Percentiles rank a stretch among this genome's conserved stretches.
phyloP scores from a whole-genome alignment of 768 basidiomycete species.

The Termitomyces sp. region DNA sequence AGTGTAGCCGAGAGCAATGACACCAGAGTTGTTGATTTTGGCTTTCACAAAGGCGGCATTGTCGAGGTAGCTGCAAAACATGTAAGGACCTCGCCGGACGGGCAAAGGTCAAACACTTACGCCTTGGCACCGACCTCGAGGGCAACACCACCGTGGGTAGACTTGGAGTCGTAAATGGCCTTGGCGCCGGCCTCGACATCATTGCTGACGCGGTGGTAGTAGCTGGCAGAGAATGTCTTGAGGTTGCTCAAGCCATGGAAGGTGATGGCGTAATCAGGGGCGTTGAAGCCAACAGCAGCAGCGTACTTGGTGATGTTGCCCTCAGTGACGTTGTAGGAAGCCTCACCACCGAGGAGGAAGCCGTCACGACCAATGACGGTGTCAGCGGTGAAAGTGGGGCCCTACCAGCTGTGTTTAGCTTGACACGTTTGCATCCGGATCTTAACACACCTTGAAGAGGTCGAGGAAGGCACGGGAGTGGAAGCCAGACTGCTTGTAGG shows the following conservation, averaged over 20 bases:
- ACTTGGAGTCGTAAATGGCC: constrained; percentile 94
- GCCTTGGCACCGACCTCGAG: constrained; percentile 96
- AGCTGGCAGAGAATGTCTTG: constrained; percentile 89
- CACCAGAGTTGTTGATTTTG: constrained; percentile 96
- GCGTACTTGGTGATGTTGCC: constrained; percentile 91
- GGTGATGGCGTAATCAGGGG: constrained; percentile 93
- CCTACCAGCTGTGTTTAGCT: constrained; percentile 38
- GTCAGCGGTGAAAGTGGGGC: constrained; percentile 96
- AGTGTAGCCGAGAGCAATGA: constrained; percentile 87
- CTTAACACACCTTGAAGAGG: constrained; percentile 78
- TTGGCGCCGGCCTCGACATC: constrained; percentile 95
- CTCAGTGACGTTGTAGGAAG: constrained; percentile 93
- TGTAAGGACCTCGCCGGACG: not conserved
- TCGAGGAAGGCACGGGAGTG: constrained; percentile 90
- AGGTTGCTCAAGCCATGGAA: constrained; percentile 93
- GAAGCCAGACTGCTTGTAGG: constrained; percentile 94
- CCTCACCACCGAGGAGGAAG: constrained; percentile 94
- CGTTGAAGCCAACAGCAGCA: constrained; percentile 89
- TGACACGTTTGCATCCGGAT: not conserved
- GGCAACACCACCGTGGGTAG: constrained; percentile 76
- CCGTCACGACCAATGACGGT: constrained; percentile 94
- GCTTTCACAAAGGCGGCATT: constrained; percentile 91
- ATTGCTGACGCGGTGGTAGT: constrained; percentile 92
- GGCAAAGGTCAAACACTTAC: constrained; percentile 37
- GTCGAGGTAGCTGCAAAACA: constrained; percentile 65